Evolutionary conservation across 768 basidiomycete species (phyloP).

Genomic region (Boletus edulis): DNA sequence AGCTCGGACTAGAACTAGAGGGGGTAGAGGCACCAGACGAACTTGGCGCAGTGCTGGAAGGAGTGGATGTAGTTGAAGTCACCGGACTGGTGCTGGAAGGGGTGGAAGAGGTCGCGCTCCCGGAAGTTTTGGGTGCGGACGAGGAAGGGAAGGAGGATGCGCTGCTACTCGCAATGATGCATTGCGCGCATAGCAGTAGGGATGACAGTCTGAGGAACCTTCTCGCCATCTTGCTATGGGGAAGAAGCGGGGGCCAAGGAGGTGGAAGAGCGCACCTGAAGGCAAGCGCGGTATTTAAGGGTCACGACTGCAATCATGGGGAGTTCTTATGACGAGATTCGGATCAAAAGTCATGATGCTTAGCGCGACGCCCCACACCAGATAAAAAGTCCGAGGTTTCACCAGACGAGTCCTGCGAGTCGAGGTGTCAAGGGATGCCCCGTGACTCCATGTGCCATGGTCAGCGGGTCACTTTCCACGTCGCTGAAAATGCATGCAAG

Average conservation of each 20-base stretch:
- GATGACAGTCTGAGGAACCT: conserved; percentile 8
- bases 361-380: not conserved
- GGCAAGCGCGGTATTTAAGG: conserved; percentile 2
- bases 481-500: not conserved
- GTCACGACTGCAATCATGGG: not conserved
- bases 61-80: conserved; percentile 8
- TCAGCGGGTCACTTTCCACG: conserved; percentile 2
- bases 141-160: not conserved
- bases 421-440: not conserved
- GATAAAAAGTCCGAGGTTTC: not conserved
- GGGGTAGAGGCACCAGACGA: not conserved
- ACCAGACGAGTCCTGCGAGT: not conserved
- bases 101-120: not conserved
- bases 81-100: not conserved
- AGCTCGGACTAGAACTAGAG: conserved; percentile 5
- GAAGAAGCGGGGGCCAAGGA: not conserved
- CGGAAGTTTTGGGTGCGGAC: not conserved
- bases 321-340: not conserved
- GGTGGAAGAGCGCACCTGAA: not conserved
- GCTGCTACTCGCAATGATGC: not conserved
- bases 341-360: not conserved
- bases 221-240: conserved; percentile 15
- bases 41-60: not conserved
- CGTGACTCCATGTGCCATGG: not conserved
- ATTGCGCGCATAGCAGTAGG: conserved; percentile 13